Evolutionary conservation across 805 yeast genomes (phyloP).

Genomic region (Wickerhamiella lipophila): DNA sequence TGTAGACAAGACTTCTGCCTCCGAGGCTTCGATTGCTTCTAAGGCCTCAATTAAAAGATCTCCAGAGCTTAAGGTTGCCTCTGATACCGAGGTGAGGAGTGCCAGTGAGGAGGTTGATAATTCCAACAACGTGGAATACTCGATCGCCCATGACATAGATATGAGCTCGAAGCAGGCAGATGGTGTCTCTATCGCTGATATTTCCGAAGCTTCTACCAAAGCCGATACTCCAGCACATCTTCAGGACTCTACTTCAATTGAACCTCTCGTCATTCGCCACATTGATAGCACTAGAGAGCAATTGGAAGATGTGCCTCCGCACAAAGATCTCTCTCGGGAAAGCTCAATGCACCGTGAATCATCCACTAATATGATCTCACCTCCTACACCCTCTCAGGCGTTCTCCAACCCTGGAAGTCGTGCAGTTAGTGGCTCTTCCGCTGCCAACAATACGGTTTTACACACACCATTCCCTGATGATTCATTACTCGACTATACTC

Average conservation of each 20-base stretch:
- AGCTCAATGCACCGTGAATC: background rate
- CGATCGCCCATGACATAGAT: background rate
- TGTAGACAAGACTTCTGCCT: background rate
- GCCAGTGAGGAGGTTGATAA: background rate
- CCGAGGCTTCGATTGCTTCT: background rate
- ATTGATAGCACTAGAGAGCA: background rate
- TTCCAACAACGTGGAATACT: background rate
- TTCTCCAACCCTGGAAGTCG: slow-evolving; percentile 1
- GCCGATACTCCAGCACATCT: background rate
- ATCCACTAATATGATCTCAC: slow-evolving; percentile 1
- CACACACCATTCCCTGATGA: slow-evolving; percentile 2
- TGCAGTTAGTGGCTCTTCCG: background rate
- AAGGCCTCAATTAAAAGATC: slow-evolving; percentile 1
- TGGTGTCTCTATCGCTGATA: background rate
- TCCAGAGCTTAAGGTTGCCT: background rate
- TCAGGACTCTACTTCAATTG: background rate
- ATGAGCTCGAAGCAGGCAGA: background rate
- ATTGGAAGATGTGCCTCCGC: too few relatives aligned
- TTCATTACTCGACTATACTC: background rate
- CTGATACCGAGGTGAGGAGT: background rate
- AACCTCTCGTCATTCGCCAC: background rate
- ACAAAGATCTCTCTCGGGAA: background rate
- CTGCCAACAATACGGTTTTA: background rate
- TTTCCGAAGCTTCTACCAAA: background rate
- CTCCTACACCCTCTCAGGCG: background rate